Conservation (phyloP, 2,329 filamentous ascomycete species). For the Arthrobotrys musiformis region DNA sequence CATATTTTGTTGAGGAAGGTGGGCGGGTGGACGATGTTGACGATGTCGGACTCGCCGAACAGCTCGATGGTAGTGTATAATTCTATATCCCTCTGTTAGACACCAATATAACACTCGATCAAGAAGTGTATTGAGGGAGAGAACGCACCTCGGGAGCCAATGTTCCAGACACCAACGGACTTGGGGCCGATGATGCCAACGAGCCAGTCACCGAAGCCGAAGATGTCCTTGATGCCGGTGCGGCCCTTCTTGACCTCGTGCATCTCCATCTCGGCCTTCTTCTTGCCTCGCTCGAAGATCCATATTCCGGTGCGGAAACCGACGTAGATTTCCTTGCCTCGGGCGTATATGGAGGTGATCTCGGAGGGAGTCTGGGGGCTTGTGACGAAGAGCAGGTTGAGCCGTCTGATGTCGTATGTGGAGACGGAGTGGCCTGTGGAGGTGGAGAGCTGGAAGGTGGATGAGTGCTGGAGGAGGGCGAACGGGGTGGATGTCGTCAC, state of each 20-base stretch:
- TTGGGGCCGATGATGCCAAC: constrained; percentile 77
- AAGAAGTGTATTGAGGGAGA: neutral
- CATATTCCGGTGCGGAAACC: constrained; percentile 74
- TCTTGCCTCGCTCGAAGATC: constrained; percentile 91
- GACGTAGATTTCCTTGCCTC: constrained; percentile 53
- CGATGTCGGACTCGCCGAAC: constrained; percentile 55
- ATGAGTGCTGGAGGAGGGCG: constrained; percentile 85
- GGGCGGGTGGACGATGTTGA: constrained; percentile 58
- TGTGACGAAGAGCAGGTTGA: constrained; percentile 93
- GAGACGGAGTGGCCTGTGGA: constrained; percentile 90
- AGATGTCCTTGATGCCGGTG: constrained; percentile 72
- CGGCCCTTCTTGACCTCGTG: constrained; percentile 63
- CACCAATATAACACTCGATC: neutral
- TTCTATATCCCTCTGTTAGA: constrained; percentile 17
- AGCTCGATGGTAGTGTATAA: constrained; percentile 52
- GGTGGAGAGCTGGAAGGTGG: constrained; percentile 96
- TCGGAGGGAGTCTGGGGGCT: constrained; percentile 84
- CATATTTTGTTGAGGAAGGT: constrained; percentile 95
- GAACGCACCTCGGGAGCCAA: constrained; percentile 72
- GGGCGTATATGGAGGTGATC: constrained; percentile 62
- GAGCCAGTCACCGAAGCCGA: constrained; percentile 91
- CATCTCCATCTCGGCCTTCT: constrained; percentile 77
- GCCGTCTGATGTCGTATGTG: constrained; percentile 90
- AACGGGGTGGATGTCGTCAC: constrained; percentile 92
- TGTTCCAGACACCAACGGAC: constrained; percentile 89